These are phyloP conservation scores for Verticillium nubilum DNA, from an alignment of 2,329 filamentous ascomycete species.

Conservation along the genomic window DNA sequence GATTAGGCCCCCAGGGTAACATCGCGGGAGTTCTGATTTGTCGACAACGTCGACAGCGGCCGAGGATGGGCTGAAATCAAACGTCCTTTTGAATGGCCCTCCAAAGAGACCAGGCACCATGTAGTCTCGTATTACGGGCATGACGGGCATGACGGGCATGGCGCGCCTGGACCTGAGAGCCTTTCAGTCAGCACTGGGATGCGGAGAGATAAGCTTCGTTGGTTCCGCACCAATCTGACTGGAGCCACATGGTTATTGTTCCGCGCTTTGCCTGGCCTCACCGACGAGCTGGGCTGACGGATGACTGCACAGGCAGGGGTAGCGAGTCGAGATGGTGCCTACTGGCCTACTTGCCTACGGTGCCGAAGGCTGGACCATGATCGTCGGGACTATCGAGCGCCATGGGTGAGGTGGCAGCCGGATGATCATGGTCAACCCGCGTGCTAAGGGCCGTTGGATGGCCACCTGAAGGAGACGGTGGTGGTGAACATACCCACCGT, in stretches of 20 bases:
- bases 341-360: no score
- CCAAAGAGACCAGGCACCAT: neutral
- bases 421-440: neutral
- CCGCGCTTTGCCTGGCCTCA: neutral
- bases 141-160: neutral
- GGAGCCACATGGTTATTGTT: neutral
- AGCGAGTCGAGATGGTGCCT: neutral
- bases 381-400: neutral
- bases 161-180: neutral
- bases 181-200: neutral
- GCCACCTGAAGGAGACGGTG: neutral
- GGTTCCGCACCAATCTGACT: neutral
- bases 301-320: neutral
- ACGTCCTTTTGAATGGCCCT: neutral
- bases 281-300: neutral
- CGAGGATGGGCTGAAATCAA: neutral
- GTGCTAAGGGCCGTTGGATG: neutral
- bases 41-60: neutral
- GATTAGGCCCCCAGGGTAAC: neutral
- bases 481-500: neutral
- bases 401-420: neutral
- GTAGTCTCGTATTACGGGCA: neutral
- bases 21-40: neutral
- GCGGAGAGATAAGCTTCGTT: neutral
- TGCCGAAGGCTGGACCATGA: neutral